phyloP scores from a whole-genome alignment of 129 eudicot genomes.

The Pulicaria dysenterica region DNA sequence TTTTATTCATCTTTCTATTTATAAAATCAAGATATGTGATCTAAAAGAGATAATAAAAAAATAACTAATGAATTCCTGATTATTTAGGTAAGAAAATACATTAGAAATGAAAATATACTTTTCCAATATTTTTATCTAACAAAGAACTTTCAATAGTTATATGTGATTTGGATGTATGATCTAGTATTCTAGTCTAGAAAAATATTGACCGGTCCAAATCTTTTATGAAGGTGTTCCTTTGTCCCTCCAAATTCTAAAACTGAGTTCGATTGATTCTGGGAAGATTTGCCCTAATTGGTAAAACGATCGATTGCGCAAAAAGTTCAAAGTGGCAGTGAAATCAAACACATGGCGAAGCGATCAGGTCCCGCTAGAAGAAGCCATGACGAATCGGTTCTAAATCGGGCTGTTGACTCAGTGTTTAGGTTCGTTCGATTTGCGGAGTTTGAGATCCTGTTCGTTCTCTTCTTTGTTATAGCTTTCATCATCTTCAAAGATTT shows the following conservation, averaged over 20 bases:
- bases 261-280: neutral
- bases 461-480: constrained; percentile 73
- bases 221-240: constrained; percentile 4
- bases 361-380: constrained; percentile 37
- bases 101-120: too few species aligned
- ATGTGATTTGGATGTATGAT: too few species aligned
- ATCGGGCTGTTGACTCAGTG: constrained; percentile 71
- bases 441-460: constrained; percentile 93
- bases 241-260: neutral
- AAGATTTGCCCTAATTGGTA: constrained; percentile 8
- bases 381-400: constrained; percentile 52
- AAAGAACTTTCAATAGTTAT: too few species aligned
- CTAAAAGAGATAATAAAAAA: too few species aligned
- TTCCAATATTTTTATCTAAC: too few species aligned
- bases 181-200: neutral
- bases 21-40: too few species aligned
- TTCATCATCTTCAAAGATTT: constrained; percentile 87
- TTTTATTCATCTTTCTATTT: too few species aligned
- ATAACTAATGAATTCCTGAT: too few species aligned
- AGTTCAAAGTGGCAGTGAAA: neutral
- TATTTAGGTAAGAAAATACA: too few species aligned
- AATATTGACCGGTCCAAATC: neutral
- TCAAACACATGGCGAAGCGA: constrained; percentile 48
- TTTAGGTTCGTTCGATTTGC: constrained; percentile 72
- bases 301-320: constrained; percentile 7